Evolutionary conservation across 2,329 filamentous ascomycete species (phyloP).

Genomic region (Cladophialophora immunda): DNA sequence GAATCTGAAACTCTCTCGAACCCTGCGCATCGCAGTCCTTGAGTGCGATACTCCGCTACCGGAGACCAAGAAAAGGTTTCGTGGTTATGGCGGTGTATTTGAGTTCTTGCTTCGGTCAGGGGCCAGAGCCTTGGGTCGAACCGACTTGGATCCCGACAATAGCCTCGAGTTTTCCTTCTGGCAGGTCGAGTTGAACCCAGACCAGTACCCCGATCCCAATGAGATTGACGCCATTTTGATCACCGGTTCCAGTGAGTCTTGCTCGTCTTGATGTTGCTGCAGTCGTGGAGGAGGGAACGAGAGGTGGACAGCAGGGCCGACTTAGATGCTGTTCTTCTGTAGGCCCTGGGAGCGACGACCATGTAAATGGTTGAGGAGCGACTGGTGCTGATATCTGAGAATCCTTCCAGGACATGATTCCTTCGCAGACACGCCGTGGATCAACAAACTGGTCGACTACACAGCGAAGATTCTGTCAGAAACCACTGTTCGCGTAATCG

Average conservation of each 20-base stretch:
- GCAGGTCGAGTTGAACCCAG: slow-evolving; percentile 72
- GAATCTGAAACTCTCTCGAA: slow-evolving; percentile 31
- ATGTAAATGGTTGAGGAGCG: neutral
- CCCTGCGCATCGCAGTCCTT: slow-evolving; percentile 69
- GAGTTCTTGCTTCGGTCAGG: slow-evolving; percentile 65
- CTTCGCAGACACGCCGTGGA: slow-evolving; percentile 79
- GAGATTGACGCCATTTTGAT: slow-evolving; percentile 83
- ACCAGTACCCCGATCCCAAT: slow-evolving; percentile 75
- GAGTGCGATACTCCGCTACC: slow-evolving; percentile 83
- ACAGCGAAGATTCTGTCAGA: slow-evolving; percentile 68
- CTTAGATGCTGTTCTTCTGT: neutral
- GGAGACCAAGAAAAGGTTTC: slow-evolving; percentile 69
- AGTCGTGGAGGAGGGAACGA: neutral
- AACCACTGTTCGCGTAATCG: slow-evolving; percentile 73
- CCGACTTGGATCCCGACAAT: slow-evolving; percentile 47
- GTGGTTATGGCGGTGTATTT: slow-evolving; percentile 77
- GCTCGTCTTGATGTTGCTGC: neutral
- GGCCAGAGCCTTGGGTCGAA: slow-evolving; percentile 55
- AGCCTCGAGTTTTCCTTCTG: slow-evolving; percentile 69
- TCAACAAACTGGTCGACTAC: slow-evolving; percentile 75
- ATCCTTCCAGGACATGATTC: slow-evolving; percentile 69
- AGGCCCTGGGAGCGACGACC: neutral
- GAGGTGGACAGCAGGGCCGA: neutral
- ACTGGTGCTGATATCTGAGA: neutral
- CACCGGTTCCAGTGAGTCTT: slow-evolving; percentile 70